These are phyloP conservation scores for Peniophora sp. DNA, from an alignment of 1,284 basidiomycete species.

Conservation along the genomic window DNA sequence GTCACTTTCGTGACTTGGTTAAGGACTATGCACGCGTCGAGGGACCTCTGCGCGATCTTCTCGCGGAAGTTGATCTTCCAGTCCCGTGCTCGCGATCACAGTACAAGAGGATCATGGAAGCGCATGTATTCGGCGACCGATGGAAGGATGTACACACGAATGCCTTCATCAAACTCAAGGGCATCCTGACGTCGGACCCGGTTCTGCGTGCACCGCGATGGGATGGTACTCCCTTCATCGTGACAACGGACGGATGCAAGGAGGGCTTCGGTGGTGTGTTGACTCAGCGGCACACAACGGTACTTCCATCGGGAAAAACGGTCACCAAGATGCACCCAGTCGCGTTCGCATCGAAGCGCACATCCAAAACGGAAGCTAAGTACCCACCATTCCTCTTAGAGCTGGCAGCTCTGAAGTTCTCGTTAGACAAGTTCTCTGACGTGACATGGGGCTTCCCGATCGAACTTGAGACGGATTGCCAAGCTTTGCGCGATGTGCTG, in stretches of 20 bases:
- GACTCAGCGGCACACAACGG: slow-evolving; percentile 6
- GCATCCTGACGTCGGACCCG: slow-evolving; percentile 9
- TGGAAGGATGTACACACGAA: slow-evolving; percentile 7
- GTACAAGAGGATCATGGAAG: slow-evolving; percentile 2
- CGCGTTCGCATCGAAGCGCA: slow-evolving; percentile 11
- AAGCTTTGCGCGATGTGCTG: too few species aligned
- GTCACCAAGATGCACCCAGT: slow-evolving; percentile 8
- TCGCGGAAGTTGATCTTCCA: slow-evolving; percentile 5
- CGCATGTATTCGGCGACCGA: background rate
- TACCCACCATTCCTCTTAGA: too few species aligned
- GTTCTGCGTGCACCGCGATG: slow-evolving; percentile 8
- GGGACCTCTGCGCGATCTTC: slow-evolving; percentile 10
- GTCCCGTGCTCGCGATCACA: slow-evolving; percentile 1
- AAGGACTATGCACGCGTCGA: slow-evolving; percentile 10
- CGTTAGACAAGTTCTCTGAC: too few species aligned
- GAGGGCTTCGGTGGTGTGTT: slow-evolving; percentile 12
- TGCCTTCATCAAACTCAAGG: slow-evolving; percentile 11
- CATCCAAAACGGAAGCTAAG: too few species aligned
- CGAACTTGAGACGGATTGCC: too few species aligned
- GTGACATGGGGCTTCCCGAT: too few species aligned
- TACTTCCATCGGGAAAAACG: slow-evolving; percentile 6
- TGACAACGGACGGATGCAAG: slow-evolving; percentile 13
- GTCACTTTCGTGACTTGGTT: slow-evolving; percentile 18
- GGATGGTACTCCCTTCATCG: slow-evolving; percentile 11
- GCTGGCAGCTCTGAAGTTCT: too few species aligned